Percentiles rank a stretch among this genome's conserved stretches.
These are phyloP conservation scores for Filosporella fistucella DNA, from an alignment of 495 filamentous ascomycete genomes.

Conservation along the genomic window DNA sequence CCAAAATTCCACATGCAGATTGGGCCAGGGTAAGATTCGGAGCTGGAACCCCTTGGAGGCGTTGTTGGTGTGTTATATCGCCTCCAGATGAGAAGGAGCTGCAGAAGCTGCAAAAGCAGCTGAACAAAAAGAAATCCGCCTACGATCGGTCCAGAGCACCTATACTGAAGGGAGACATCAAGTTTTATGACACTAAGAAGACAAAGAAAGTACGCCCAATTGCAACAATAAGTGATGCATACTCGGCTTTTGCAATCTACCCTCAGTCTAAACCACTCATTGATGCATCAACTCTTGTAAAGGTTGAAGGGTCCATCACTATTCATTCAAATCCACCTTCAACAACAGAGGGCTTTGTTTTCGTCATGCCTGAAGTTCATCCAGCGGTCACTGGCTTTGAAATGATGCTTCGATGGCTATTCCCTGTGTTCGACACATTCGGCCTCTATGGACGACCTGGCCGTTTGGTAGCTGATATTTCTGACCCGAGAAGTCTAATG, in stretches of 20 bases:
- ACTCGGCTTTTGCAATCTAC: conserved; percentile 91
- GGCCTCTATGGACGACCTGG: conserved; percentile 87
- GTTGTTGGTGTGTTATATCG: conserved; percentile 92
- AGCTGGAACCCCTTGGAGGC: conserved; percentile 91
- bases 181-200: conserved; percentile 92
- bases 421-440: conserved; percentile 93
- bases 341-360: conserved; percentile 86
- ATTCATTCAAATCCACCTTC: conserved; percentile 72
- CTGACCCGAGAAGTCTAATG: conserved; percentile 89
- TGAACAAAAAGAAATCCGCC: conserved; percentile 75
- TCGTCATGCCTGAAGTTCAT: conserved; percentile 94
- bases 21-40: conserved; percentile 97
- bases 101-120: conserved; percentile 72
- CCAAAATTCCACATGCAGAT: conserved; percentile 73
- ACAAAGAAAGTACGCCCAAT: conserved; percentile 89
- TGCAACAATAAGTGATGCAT: conserved; percentile 85
- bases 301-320: conserved; percentile 87
- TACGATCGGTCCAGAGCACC: conserved; percentile 66
- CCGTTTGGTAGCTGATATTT: conserved; percentile 78
- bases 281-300: conserved; percentile 89
- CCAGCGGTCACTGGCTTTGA: conserved; percentile 91
- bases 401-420: conserved; percentile 91
- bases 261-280: conserved; percentile 90
- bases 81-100: conserved; percentile 91
- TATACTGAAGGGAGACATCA: conserved; percentile 77